These are phyloP conservation scores for Paramecium primaurelia DNA, from an alignment of 73 alveolate genomes.

Conservation along the genomic window DNA sequence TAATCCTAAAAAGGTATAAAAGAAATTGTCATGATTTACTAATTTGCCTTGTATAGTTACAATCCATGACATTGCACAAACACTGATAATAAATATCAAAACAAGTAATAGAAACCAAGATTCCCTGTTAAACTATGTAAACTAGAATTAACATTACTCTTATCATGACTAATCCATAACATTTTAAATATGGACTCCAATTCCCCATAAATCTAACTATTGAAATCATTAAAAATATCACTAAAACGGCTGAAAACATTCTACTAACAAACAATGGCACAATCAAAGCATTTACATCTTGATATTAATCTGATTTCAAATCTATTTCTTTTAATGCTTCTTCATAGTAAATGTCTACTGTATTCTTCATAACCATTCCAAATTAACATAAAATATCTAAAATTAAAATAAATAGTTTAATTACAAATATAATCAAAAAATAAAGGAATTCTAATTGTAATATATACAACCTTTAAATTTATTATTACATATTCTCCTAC, in stretches of 20 bases:
- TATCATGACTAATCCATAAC: conserved; percentile 35
- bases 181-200: conserved; percentile 41
- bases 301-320: not conserved
- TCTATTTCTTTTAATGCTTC: not conserved
- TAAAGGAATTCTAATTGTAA: not conserved
- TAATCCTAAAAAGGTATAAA: not conserved
- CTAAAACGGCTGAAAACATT: not conserved
- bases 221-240: conserved; percentile 1
- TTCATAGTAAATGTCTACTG: not conserved
- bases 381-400: not conserved
- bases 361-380: not conserved
- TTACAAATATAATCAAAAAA: not conserved
- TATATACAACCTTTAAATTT: not conserved
- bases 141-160: not conserved
- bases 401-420: not conserved
- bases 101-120: conserved; percentile 32
- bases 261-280: not conserved
- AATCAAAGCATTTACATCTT: not conserved
- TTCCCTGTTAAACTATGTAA: not conserved
- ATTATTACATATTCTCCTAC: conserved; percentile 2
- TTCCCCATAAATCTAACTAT: conserved; percentile 32
- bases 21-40: not conserved
- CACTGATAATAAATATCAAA: not conserved
- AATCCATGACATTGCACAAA: conserved; percentile 24
- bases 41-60: not conserved